Percentiles rank a stretch among this genome's conserved stretches.
Conservation (phyloP, 306 rosid species). For the Fagus sylvatica region DNA sequence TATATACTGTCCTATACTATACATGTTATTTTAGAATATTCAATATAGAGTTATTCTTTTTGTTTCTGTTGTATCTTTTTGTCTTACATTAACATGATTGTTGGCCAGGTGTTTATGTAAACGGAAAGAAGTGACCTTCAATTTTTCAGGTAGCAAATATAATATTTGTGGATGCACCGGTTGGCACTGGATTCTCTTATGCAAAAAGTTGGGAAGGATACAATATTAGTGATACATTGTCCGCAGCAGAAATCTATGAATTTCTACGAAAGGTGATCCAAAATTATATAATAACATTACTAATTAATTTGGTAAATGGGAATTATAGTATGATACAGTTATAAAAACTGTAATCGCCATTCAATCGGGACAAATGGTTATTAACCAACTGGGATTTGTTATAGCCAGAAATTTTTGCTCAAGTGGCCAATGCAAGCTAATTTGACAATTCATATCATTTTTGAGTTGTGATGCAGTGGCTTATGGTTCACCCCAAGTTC, state of each 20-base stretch:
- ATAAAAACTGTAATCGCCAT: neutral
- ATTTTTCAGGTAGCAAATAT: slow-evolving; percentile 25
- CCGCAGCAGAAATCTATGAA: slow-evolving; percentile 2
- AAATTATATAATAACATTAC: neutral
- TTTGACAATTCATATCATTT: neutral
- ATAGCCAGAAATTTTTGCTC: too few relatives aligned
- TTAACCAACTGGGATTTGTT: too few relatives aligned
- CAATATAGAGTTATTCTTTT: too few relatives aligned
- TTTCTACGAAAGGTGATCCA: slow-evolving; percentile 18
- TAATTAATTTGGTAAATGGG: too few relatives aligned
- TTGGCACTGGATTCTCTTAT: slow-evolving; percentile 35
- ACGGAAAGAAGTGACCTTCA: neutral
- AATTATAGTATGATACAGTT: neutral
- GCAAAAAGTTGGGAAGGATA: slow-evolving; percentile 16
- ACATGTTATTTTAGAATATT: too few relatives aligned
- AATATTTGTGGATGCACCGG: slow-evolving; percentile 30
- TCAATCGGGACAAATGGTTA: neutral
- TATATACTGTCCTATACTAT: too few relatives aligned
- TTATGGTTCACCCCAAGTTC: neutral
- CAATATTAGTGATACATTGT: neutral
- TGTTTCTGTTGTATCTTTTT: too few relatives aligned
- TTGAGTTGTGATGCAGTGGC: slow-evolving; percentile 18
- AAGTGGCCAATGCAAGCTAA: neutral
- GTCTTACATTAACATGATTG: neutral
- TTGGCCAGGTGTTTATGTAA: neutral